Evolutionary conservation across 805 yeast species (phyloP).

Genomic region (Wickerhamiella allomyrinae): DNA sequence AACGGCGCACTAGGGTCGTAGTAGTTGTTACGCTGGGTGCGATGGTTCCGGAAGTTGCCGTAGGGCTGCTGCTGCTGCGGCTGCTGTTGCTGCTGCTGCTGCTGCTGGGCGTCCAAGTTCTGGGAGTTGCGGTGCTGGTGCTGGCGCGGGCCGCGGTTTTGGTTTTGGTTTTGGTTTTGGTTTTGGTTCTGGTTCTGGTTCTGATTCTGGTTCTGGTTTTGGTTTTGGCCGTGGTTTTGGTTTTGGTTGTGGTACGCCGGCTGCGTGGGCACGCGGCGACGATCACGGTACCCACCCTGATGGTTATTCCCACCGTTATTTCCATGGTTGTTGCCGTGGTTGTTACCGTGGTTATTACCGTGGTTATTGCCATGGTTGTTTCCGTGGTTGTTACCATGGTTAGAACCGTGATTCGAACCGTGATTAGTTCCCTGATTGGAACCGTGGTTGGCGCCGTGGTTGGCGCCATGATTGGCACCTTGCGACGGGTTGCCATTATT

Average conservation of each 20-base stretch:
- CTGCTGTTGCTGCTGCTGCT: no score
- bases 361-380: not conserved
- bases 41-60: not conserved
- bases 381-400: not conserved
- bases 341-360: not conserved
- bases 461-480: not conserved
- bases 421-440: not conserved
- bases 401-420: not conserved
- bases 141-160: not conserved
- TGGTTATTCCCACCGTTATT: not conserved
- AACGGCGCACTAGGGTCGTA: not conserved
- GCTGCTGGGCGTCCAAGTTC: not conserved
- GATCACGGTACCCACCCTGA: constrained; percentile 1
- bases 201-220: constrained; percentile 4
- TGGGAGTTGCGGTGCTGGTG: not conserved
- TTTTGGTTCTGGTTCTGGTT: not conserved
- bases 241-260: constrained; percentile 1
- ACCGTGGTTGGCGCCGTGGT: not conserved
- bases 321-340: not conserved
- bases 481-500: not conserved
- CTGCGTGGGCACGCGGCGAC: not conserved
- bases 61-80: not conserved
- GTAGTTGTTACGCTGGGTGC: not conserved
- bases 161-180: not conserved
- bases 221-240: constrained; percentile 2